Evolutionary conservation across 805 yeast genomes (phyloP), one percentile per base, ranked within the genome.

Genomic region (Alloascoidea hylecoeti): DNA sequence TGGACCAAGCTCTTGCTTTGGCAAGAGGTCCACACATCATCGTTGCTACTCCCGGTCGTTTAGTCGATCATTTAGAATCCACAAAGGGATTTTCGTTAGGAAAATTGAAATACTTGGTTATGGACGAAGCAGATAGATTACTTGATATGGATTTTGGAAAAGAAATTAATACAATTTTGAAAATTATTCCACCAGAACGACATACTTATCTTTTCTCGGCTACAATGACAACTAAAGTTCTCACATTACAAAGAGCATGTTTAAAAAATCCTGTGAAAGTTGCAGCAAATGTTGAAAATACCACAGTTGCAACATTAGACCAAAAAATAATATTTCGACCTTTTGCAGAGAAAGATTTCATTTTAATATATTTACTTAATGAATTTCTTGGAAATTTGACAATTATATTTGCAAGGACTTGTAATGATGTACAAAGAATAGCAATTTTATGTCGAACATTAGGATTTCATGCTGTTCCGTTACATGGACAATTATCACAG

Each of bases 101-200:
- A 43, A 77, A 78, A 39, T 64, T 89, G 51, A 78, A 81, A 54
- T 89, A 66, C 55, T 66, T 89, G 41, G 95, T 89, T 3, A 80
- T 89, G 80, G 98, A 89, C 59, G 98, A 89, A 63, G 98, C 98
- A 16, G 98, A 89, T 59, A 70, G 98, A 54, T 69, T 89, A 47
- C 65, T 89, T 50, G 98, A 92, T 62, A 74, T 89, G 82, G 98
- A 89, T 55, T 89, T 89, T 51, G 96, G 96, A 12, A 95, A 95
- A 32, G 95, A 88, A 13, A 64, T 89, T 45, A 95, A 85, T 52
- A 80, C 80, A 54, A 82, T 89, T 44, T 64, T 89, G 40, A 78
- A 76, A 45, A 72, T 84, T 37, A 80, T 89, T 33, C 98, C 98
- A 5, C 68, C 72, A 32, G 79, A 84, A 44, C 62, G 75, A 23